Evolutionary conservation across 2,329 filamentous ascomycete species (phyloP).

Genomic region (Fonsecaea monophora): DNA sequence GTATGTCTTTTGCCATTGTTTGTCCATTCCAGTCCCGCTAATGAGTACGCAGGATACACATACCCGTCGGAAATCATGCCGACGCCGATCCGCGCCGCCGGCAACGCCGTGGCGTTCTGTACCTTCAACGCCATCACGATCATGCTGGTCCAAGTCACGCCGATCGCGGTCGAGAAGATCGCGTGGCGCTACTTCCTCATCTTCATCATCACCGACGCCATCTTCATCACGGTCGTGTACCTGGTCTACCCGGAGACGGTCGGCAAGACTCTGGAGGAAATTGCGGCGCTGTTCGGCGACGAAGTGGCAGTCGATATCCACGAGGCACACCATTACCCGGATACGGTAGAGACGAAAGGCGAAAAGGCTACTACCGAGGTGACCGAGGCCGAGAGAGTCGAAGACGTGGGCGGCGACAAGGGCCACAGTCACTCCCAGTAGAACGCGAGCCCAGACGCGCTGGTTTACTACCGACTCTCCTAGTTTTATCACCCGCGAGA

Average conservation of each 20-base stretch:
- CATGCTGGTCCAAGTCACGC: conserved; percentile 33
- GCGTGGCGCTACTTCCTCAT: conserved; percentile 46
- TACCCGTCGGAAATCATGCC: conserved; percentile 25
- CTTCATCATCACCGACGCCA: conserved; percentile 40
- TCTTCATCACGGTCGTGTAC: conserved; percentile 45
- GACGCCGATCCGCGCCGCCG: conserved; percentile 22
- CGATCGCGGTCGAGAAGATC: conserved; percentile 43
- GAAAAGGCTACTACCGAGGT: conserved; percentile 13
- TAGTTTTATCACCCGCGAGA: too few species aligned
- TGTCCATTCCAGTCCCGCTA: background rate
- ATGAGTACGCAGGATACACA: conserved; percentile 3
- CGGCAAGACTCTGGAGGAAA: conserved; percentile 33
- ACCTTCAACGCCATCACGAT: conserved; percentile 28
- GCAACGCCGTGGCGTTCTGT: conserved; percentile 24
- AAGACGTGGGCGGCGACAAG: background rate
- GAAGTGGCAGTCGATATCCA: conserved; percentile 16
- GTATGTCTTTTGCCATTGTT: background rate
- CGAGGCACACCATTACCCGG: conserved; percentile 9
- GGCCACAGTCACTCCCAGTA: conserved; percentile 1
- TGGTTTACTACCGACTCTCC: too few species aligned
- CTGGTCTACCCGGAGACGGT: conserved; percentile 39
- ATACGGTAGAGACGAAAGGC: background rate
- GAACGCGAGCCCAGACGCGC: background rate
- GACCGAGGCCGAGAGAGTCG: conserved; percentile 9
- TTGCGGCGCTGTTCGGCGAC: conserved; percentile 29